A percentile compares a stretch with the other conserved stretches of the same genome.
These are phyloP conservation scores for Trametes coccinea DNA, from an alignment of 768 basidiomycete species.

Conservation along the genomic window DNA sequence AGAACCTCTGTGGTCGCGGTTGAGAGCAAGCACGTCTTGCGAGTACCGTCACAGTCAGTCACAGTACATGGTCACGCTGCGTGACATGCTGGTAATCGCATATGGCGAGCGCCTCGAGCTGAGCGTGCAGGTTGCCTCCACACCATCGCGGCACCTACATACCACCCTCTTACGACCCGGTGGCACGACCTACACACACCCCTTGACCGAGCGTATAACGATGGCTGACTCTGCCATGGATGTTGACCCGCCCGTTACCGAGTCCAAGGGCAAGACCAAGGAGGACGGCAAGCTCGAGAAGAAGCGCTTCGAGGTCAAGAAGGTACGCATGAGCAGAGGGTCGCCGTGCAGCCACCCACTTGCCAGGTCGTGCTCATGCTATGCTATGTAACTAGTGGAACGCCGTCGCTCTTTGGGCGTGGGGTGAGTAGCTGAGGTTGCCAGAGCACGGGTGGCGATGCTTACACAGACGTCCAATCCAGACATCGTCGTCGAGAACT, in stretches of 20 bases:
- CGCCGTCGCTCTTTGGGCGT: constrained; percentile 97
- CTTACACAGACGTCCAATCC: constrained; percentile 32
- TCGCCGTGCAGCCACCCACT: no score
- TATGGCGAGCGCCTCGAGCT: background rate
- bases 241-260: constrained; percentile 57
- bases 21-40: no score
- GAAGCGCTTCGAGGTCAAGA: constrained; percentile 97
- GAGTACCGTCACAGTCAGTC: constrained; percentile 15
- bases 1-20: no score
- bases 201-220: background rate
- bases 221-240: constrained; percentile 63
- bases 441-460: background rate
- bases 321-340: constrained; percentile 53
- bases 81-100: constrained; percentile 11
- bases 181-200: background rate
- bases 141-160: constrained; percentile 10
- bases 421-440: constrained; percentile 62
- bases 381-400: constrained; percentile 75
- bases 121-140: constrained; percentile 16
- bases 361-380: background rate
- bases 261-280: constrained; percentile 42
- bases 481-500: constrained; percentile 99
- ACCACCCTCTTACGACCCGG: background rate
- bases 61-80: background rate
- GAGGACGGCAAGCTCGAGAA: constrained; percentile 68